These are phyloP conservation scores for Trichoderma oligosporum DNA, from an alignment of 2,329 filamentous ascomycete species.

Conservation along the genomic window DNA sequence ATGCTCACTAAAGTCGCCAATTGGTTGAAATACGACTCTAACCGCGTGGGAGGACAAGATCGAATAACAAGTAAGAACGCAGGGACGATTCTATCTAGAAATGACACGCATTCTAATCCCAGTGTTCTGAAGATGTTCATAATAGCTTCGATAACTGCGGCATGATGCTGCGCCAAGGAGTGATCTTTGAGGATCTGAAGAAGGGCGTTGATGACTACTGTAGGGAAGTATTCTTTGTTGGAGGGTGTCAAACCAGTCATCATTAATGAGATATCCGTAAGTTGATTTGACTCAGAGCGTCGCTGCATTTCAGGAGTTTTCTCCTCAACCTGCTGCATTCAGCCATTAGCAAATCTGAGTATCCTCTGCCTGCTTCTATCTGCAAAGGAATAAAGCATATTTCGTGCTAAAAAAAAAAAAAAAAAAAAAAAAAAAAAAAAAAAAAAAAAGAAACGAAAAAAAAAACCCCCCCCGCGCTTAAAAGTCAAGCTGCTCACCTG, in stretches of 20 bases:
- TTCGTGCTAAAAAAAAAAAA: not conserved
- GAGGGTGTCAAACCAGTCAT: constrained; percentile 97
- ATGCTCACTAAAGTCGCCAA: constrained; percentile 89
- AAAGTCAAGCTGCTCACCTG: constrained; percentile 48
- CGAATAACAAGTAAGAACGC: constrained; percentile 88
- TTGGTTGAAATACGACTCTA: constrained; percentile 98
- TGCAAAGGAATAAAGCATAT: too few relatives aligned
- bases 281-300: constrained; percentile 57
- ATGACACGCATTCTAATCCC: constrained; percentile 91
- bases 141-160: constrained; percentile 90
- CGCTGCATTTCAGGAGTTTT: constrained; percentile 76
- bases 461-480: too few relatives aligned
- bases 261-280: constrained; percentile 94
- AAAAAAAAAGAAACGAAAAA: not conserved
- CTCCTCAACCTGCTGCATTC: constrained; percentile 71
- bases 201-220: constrained; percentile 93
- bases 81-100: constrained; percentile 89
- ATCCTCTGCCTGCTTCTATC: not conserved
- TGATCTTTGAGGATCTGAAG: constrained; percentile 88
- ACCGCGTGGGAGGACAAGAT: constrained; percentile 68
- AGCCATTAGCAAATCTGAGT: constrained; percentile 12
- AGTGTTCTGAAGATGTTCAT: constrained; percentile 98
- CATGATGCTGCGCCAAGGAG: constrained; percentile 86
- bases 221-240: constrained; percentile 97
- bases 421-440: not conserved